Evolutionary conservation across 176 grass and related monocot genomes (phyloP).

Genomic region (Stipa capillata): DNA sequence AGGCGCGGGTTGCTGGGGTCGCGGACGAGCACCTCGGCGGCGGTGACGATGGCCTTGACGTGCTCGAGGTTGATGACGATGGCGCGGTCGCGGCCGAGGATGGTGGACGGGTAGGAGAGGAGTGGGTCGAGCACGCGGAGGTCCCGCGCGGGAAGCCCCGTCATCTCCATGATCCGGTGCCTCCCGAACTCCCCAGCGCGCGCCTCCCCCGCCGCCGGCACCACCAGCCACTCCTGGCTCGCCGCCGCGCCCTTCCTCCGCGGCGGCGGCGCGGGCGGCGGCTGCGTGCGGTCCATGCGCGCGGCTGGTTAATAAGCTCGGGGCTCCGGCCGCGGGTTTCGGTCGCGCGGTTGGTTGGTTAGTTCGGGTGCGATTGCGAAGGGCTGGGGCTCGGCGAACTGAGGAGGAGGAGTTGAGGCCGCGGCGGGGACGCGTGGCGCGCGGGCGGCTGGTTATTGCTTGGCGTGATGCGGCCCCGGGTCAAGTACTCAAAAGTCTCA

Average conservation of each 20-base stretch:
- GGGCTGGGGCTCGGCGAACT: background rate
- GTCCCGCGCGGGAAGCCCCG: conserved; percentile 75
- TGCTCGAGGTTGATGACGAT: conserved; percentile 81
- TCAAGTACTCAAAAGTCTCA: no score
- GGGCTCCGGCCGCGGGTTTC: background rate
- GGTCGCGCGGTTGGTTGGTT: background rate
- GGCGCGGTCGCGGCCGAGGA: conserved; percentile 72
- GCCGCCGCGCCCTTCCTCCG: conserved; percentile 53
- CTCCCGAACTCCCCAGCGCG: conserved; percentile 45
- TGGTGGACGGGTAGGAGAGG: conserved; percentile 79
- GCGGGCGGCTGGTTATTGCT: background rate
- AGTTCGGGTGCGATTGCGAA: background rate
- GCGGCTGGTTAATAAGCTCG: no score
- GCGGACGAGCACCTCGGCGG: conserved; percentile 61
- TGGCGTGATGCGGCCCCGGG: background rate
- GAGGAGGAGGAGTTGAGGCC: background rate
- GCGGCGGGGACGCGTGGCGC: background rate
- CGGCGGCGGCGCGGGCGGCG: background rate
- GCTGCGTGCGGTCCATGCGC: conserved; percentile 21
- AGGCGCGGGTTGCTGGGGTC: conserved; percentile 39
- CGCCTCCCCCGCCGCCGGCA: conserved; percentile 45
- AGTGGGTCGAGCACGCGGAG: conserved; percentile 68
- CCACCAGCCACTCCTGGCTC: conserved; percentile 73
- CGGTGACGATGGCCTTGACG: conserved; percentile 75
- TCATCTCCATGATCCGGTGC: conserved; percentile 78